phyloP scores from a whole-genome alignment of 164 flowering plant genomes.

The Vitis rotundifolia region DNA sequence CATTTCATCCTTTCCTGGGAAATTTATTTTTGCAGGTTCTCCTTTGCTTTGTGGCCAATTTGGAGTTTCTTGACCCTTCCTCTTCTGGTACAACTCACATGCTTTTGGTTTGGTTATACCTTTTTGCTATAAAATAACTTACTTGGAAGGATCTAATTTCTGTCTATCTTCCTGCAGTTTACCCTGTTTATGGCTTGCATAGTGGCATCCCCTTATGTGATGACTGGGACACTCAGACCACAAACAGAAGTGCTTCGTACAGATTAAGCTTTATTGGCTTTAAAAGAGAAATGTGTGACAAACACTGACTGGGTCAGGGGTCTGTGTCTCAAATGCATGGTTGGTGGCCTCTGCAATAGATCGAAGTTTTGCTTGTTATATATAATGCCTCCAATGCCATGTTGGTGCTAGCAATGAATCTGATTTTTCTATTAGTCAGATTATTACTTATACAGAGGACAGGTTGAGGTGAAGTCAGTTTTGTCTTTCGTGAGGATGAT shows the following conservation, averaged over 20 bases:
- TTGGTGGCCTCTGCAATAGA: conserved; percentile 3
- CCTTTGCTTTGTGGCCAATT: conserved; percentile 88
- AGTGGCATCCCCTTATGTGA: conserved; percentile 56
- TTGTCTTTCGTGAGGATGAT: background rate
- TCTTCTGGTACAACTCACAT: conserved; percentile 60
- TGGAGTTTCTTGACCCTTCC: conserved; percentile 92
- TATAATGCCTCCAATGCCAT: background rate
- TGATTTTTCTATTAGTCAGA: conserved; percentile 11
- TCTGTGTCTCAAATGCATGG: conserved; percentile 6
- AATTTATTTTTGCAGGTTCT: conserved; percentile 51
- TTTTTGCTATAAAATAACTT: background rate
- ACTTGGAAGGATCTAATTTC: conserved; percentile 7
- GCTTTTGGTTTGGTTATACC: background rate
- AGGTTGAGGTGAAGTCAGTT: conserved; percentile 1
- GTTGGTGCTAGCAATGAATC: background rate
- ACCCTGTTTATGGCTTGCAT: conserved; percentile 83
- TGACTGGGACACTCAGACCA: conserved; percentile 43
- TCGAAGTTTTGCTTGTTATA: conserved; percentile 1
- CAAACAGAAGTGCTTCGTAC: conserved; percentile 49
- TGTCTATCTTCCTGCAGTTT: conserved; percentile 55
- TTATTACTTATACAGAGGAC: background rate
- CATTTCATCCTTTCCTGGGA: background rate
- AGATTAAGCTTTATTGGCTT: conserved; percentile 41
- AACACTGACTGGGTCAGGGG: conserved; percentile 17
- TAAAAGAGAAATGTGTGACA: conserved; percentile 1